Evolutionary conservation across 2,329 filamentous ascomycete genomes (phyloP).

Genomic region (Bipolaris cookei): DNA sequence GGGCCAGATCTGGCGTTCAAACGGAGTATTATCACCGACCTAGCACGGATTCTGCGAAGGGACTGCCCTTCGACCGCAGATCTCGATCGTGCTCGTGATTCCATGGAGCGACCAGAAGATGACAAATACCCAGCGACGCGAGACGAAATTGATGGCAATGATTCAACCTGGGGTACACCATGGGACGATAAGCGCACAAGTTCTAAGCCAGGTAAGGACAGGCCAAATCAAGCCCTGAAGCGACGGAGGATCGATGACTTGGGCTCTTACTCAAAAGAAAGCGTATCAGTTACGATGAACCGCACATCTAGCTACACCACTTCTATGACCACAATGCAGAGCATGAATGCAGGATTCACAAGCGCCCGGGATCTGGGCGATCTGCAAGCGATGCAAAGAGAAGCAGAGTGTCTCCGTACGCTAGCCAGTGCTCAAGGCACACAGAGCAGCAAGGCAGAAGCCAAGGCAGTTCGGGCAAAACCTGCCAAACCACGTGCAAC

Average conservation of each 20-base stretch:
- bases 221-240: slow-evolving; percentile 27
- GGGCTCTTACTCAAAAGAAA: slow-evolving; percentile 13
- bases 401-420: slow-evolving; percentile 40
- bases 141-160: slow-evolving; percentile 44
- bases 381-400: slow-evolving; percentile 50
- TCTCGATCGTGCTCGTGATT: slow-evolving; percentile 30
- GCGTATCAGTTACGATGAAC: slow-evolving; percentile 42
- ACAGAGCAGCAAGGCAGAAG: slow-evolving; percentile 26
- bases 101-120: slow-evolving; percentile 44
- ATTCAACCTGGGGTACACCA: slow-evolving; percentile 26
- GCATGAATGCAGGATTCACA: slow-evolving; percentile 41
- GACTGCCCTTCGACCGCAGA: slow-evolving; percentile 60
- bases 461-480: slow-evolving; percentile 25
- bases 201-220: slow-evolving; percentile 9
- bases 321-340: slow-evolving; percentile 31
- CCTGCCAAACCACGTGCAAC: slow-evolving; percentile 48
- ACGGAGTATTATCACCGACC: slow-evolving; percentile 65
- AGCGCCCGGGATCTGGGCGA: slow-evolving; percentile 46
- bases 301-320: slow-evolving; percentile 36
- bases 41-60: slow-evolving; percentile 74
- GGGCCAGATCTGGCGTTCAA: slow-evolving; percentile 70
- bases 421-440: slow-evolving; percentile 32
- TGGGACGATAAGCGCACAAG: slow-evolving; percentile 17
- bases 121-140: slow-evolving; percentile 45
- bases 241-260: slow-evolving; percentile 35